Evolutionary conservation across 2,329 filamentous ascomycete species (phyloP).

Genomic region (Colletotrichum magnum): DNA sequence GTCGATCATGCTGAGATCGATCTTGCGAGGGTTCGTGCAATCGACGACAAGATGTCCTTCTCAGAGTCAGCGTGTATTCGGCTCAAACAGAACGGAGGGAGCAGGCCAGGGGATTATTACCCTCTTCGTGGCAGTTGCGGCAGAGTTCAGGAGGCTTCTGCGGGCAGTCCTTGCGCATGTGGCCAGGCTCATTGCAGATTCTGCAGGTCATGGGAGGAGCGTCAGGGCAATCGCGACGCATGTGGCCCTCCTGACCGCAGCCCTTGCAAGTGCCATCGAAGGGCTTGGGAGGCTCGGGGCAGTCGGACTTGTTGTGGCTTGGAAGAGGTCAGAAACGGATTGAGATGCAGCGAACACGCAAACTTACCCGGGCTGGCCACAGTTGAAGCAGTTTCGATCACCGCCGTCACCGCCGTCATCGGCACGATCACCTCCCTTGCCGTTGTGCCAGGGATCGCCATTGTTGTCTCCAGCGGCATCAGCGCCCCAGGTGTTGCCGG

Average conservation of each 20-base stretch:
- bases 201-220: conserved; percentile 69
- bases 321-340: conserved; percentile 44
- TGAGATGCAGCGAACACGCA: conserved; percentile 37
- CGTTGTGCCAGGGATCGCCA: conserved; percentile 36
- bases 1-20: conserved; percentile 67
- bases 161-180: conserved; percentile 75
- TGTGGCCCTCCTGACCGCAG: conserved; percentile 67
- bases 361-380: conserved; percentile 53
- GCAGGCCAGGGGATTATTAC: conserved; percentile 52
- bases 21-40: conserved; percentile 72
- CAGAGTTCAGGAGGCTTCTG: conserved; percentile 69
- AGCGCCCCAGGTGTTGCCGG: conserved; percentile 26
- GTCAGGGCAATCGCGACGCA: conserved; percentile 74
- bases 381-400: conserved; percentile 50
- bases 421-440: conserved; percentile 20
- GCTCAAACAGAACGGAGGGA: not conserved
- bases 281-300: conserved; percentile 47
- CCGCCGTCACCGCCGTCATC: conserved; percentile 45
- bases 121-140: conserved; percentile 73
- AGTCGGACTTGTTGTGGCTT: conserved; percentile 50
- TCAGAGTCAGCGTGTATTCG: not conserved
- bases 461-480: conserved; percentile 10
- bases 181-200: conserved; percentile 71
- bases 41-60: conserved; percentile 68
- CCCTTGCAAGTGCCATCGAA: conserved; percentile 53